Percentiles rank a stretch among this genome's conserved stretches.
Conservation (phyloP, 2,329 filamentous ascomycete species). For the Rutstroemia sp. region DNA sequence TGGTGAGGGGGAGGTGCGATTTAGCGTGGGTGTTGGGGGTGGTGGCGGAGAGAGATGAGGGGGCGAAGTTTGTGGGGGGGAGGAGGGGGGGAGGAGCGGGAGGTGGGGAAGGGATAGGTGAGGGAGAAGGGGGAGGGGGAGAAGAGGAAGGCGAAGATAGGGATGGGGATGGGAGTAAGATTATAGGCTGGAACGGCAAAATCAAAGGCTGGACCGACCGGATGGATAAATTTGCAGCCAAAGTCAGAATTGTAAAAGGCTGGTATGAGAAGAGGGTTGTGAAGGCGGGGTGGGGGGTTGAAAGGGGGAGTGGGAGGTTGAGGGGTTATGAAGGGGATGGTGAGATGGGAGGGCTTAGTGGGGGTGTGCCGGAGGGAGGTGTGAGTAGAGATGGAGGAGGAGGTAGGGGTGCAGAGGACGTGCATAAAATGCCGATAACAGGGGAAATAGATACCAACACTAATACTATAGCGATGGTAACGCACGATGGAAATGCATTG, state of each 20-base stretch:
- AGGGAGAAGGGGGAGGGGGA: no score
- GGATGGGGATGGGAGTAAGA: no score
- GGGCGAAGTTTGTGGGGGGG: background rate
- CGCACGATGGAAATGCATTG: background rate
- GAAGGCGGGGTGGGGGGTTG: no score
- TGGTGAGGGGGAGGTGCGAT: constrained; percentile 3
- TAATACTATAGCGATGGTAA: no score
- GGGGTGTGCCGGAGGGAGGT: no score
- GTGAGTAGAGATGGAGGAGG: background rate
- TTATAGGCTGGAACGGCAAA: background rate
- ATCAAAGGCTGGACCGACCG: background rate
- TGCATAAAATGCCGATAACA: no score
- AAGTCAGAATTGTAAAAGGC: background rate
- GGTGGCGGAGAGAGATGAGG: background rate
- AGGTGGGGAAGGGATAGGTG: background rate
- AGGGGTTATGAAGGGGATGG: no score
- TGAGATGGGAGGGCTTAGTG: no score
- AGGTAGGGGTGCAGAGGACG: background rate
- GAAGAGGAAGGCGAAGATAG: no score
- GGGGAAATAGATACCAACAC: no score
- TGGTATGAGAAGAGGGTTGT: background rate
- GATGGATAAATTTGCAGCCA: constrained; percentile 5
- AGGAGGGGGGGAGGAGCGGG: background rate
- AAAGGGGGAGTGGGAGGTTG: no score
- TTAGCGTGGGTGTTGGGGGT: background rate